A percentile compares a stretch with the other conserved stretches of the same genome.
Conservation (phyloP, 106 monocot species). For the Vanilla planifolia region DNA sequence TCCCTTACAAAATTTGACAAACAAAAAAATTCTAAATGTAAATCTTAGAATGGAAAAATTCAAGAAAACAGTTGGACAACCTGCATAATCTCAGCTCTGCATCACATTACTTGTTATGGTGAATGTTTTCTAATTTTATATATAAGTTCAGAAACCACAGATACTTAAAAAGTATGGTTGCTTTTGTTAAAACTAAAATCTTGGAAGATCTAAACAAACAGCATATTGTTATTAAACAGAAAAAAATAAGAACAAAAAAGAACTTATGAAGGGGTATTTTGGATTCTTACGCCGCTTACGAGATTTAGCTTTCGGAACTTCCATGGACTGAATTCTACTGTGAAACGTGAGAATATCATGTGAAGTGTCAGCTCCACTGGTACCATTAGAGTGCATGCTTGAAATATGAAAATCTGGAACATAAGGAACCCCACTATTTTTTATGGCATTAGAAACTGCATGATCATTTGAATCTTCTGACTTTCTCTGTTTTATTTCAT, state of each 20-base stretch:
- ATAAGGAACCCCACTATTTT: neutral
- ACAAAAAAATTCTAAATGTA: neutral
- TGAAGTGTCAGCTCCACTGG: constrained; percentile 4
- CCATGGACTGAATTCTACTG: constrained; percentile 7
- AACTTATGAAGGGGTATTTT: neutral
- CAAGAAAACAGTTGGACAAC: too few species aligned
- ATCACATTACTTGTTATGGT: neutral
- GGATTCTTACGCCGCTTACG: constrained; percentile 47
- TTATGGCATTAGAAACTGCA: constrained; percentile 1
- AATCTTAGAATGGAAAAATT: neutral
- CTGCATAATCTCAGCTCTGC: too few species aligned
- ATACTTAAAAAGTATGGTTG: neutral
- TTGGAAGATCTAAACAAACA: neutral
- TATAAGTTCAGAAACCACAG: neutral
- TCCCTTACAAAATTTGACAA: neutral
- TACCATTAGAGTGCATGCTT: constrained; percentile 7
- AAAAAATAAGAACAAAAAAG: neutral
- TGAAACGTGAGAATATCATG: neutral
- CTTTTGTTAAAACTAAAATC: neutral
- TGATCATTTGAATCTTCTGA: constrained; percentile 11
- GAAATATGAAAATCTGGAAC: neutral
- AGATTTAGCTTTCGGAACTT: constrained; percentile 22
- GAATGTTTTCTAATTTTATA: neutral
- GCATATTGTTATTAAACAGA: neutral
- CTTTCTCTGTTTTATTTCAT: constrained; percentile 13